Conservation (phyloP, 257 asterid genomes). For the Capsicum rhomboideum region DNA sequence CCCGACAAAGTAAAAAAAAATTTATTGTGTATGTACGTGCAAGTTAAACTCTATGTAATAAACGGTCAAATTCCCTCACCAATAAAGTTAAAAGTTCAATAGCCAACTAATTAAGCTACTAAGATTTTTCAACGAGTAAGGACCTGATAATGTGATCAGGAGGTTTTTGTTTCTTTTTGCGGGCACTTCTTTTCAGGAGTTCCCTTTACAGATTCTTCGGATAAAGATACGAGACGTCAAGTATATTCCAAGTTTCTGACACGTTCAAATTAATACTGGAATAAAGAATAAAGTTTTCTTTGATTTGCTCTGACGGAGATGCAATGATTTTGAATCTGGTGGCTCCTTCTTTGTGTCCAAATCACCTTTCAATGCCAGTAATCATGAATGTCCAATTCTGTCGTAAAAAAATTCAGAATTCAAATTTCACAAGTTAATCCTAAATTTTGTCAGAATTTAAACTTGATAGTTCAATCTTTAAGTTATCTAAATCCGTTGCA, state of each 20-base stretch:
- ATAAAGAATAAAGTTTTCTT: neutral
- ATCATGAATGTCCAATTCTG: neutral
- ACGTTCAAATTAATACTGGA: neutral
- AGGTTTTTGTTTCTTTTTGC: neutral
- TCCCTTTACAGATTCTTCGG: neutral
- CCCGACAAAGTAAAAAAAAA: neutral
- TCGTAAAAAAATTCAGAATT: neutral
- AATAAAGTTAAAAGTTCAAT: no score
- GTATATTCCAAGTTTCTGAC: neutral
- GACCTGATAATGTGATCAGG: neutral
- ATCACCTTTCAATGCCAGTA: neutral
- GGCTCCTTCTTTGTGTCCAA: neutral
- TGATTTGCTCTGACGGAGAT: neutral
- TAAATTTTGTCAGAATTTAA: neutral
- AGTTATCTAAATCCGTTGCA: neutral
- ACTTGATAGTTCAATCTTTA: neutral
- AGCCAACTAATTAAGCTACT: no score
- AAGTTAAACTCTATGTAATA: neutral
- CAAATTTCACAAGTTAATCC: neutral
- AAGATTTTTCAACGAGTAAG: no score
- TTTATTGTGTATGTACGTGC: neutral
- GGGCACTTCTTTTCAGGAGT: neutral
- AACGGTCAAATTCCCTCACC: no score
- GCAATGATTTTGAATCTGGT: neutral
- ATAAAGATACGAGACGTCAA: neutral